Base-by-base conservation (phyloP, 331 rosid species). In the Rosa hybrid region DNA sequence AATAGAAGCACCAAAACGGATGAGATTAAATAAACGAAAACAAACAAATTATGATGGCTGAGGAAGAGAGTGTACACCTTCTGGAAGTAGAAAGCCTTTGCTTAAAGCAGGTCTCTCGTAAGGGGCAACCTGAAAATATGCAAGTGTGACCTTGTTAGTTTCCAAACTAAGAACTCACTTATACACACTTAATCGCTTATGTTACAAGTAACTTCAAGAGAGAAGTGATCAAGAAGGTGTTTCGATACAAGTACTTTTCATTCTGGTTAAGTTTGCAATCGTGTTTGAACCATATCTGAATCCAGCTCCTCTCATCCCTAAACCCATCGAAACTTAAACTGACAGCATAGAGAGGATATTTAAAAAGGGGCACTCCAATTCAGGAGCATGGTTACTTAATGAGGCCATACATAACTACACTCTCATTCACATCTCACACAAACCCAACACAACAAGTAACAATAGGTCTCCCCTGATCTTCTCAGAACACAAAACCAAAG, bases 71-170 rank as follows among this genome's bases (percentile, higher is more conserved):
- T 60, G 2, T 80, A 67, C 85, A 96, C 98, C 98, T 89, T 93
- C 97, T 34, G 99, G 99, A 80, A 96, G 97, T 85, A 96, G 87
- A 86, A 77, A 93, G 27, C 99, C 99, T 86, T 96, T 96, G 90
- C 99, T 93, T 85, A 96, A 87, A 68, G 98, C 99, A 77, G 99
- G 99, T 78, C 99, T 96, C 91, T 96, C 99, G 79, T 96, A 96
- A 75, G 99, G 99, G 5, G 97, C 88, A 75, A 93, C 97, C 99
- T 96, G 92, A 86, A 84, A 89, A 23, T 39, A 83, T 68, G 68
- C 8, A 44, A 75, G 3, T 21, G 12, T 25, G 59, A 64, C 41
- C 75, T 73, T 56, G 80, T 54, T 63, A 75, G 62, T 77, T 57
- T 45, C 84, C 8, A 4, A 79, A 34, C 6, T 49, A 60, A 65